Conservation (phyloP, 2,329 filamentous ascomycete species). For the Elsinoe necatrix region DNA sequence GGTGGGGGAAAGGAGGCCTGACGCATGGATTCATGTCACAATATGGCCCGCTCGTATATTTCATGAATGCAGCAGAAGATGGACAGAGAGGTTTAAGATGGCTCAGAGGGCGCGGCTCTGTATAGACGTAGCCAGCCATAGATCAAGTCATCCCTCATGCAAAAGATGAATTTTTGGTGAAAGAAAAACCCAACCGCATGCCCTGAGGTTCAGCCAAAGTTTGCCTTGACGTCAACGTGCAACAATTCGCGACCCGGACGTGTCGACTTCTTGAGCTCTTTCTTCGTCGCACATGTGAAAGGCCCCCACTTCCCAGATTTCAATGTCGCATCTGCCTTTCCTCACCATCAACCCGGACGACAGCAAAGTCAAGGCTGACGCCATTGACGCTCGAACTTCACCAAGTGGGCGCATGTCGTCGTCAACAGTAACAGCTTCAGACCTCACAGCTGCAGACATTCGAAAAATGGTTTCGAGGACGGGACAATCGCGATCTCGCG, state of each 20-base stretch:
- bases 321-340: slow-evolving; percentile 25
- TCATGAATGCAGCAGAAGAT: background rate
- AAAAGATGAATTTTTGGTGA: no score
- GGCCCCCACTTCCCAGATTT: background rate
- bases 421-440: slow-evolving; percentile 14
- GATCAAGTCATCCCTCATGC: no score
- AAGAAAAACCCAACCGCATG: background rate
- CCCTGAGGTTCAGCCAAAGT: background rate
- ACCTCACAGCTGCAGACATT: slow-evolving; percentile 15
- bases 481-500: slow-evolving; percentile 22
- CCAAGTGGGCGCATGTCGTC: slow-evolving; percentile 16
- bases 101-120: no score
- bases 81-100: background rate
- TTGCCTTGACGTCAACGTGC: slow-evolving; percentile 9
- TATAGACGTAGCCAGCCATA: no score
- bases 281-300: background rate
- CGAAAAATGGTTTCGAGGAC: background rate
- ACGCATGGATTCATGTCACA: background rate
- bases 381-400: slow-evolving; percentile 17
- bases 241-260: slow-evolving; percentile 7
- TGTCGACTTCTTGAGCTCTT: slow-evolving; percentile 3
- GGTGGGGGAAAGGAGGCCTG: background rate
- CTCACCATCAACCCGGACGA: slow-evolving; percentile 26
- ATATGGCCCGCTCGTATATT: background rate
- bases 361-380: slow-evolving; percentile 21